These are phyloP conservation scores for Lachnellula arida DNA, from an alignment of 2,329 filamentous ascomycete species.

Conservation along the genomic window DNA sequence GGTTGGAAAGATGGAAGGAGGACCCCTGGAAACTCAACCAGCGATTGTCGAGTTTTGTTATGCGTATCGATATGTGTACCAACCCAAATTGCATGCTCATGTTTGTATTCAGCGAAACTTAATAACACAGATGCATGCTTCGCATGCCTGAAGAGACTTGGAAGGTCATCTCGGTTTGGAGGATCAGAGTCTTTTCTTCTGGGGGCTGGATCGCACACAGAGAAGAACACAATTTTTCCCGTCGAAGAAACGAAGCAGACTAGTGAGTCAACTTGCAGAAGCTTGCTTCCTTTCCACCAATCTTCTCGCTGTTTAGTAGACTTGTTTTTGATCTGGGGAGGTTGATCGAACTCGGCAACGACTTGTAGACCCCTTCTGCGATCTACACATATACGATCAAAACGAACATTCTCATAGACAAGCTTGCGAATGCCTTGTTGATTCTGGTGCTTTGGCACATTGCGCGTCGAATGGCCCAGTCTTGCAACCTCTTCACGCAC, in stretches of 20 bases:
- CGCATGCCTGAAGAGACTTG: constrained; percentile 26
- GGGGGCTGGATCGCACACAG: constrained; percentile 32
- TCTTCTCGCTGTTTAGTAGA: constrained; percentile 33
- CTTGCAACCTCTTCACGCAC: constrained; percentile 37
- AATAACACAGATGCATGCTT: constrained; percentile 29
- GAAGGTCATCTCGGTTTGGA: constrained; percentile 17
- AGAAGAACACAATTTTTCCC: constrained; percentile 38
- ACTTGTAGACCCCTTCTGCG: constrained; percentile 40
- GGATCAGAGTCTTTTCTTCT: constrained; percentile 12
- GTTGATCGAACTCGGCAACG: constrained; percentile 43
- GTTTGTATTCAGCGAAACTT: constrained; percentile 26
- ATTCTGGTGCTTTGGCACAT: constrained; percentile 35
- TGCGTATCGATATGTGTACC: constrained; percentile 10
- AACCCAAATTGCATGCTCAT: constrained; percentile 21
- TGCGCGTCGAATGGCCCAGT: constrained; percentile 32
- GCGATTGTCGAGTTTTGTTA: constrained; percentile 22
- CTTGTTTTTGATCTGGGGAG: constrained; percentile 26
- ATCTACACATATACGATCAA: constrained; percentile 18
- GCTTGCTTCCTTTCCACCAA: constrained; percentile 48
- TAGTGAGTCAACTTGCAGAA: constrained; percentile 45
- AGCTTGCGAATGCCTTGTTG: constrained; percentile 34
- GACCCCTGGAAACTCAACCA: constrained; percentile 60
- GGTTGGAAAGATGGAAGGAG: constrained; percentile 54
- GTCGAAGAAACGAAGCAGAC: constrained; percentile 43
- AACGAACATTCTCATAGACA: constrained; percentile 19